These are phyloP conservation scores for Schizosaccharomyces osmophilus DNA, from an alignment of 805 yeast species.

Conservation along the genomic window DNA sequence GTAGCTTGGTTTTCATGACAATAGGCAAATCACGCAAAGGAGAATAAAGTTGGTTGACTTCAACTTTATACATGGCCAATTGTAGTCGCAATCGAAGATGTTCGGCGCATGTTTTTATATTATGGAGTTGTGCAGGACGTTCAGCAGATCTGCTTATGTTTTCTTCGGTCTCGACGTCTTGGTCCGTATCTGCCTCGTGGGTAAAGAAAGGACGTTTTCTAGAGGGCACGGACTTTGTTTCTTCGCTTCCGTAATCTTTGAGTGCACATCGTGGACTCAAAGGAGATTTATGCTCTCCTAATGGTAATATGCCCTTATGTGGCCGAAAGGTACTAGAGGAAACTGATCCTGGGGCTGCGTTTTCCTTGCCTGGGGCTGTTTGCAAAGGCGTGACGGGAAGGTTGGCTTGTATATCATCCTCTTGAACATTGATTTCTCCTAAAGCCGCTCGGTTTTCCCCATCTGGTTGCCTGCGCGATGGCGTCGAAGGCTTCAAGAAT, in stretches of 20 bases:
- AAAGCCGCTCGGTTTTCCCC: background rate
- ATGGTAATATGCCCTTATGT: background rate
- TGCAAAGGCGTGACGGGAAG: background rate
- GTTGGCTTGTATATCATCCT: background rate
- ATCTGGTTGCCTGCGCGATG: no score
- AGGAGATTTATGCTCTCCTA: no score
- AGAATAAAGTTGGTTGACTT: constrained; percentile 12
- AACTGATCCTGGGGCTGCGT: background rate
- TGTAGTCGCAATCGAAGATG: constrained; percentile 12
- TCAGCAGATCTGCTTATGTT: no score
- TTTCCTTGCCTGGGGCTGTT: background rate
- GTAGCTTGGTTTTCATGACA: background rate
- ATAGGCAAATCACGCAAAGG: constrained; percentile 11
- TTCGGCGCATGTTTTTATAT: background rate
- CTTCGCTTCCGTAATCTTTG: no score
- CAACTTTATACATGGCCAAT: constrained; percentile 16
- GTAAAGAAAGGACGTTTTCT: no score
- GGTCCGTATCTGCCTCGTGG: no score
- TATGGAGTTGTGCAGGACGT: background rate
- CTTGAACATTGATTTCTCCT: background rate
- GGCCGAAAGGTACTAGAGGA: background rate
- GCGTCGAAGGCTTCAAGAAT: no score
- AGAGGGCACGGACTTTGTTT: no score
- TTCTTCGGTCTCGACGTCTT: no score
- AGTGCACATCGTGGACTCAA: no score